These are phyloP conservation scores for Raffaelea albimanens DNA, from an alignment of 2,329 filamentous ascomycete genomes.

Conservation along the genomic window DNA sequence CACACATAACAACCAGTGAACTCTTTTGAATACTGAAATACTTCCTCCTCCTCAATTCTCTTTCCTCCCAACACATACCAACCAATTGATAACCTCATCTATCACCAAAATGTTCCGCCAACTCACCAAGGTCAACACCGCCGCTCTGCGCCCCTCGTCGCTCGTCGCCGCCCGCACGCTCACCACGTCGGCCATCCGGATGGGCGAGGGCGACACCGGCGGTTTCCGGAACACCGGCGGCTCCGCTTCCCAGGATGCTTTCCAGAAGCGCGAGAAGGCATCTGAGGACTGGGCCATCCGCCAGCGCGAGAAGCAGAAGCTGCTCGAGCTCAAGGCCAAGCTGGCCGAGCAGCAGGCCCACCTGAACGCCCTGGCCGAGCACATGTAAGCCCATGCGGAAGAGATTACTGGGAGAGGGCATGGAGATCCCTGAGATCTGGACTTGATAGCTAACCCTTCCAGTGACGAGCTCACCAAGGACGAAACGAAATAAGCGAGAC, in stretches of 20 bases:
- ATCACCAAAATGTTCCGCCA: slow-evolving; percentile 59
- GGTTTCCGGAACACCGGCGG: slow-evolving; percentile 40
- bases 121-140: slow-evolving; percentile 37
- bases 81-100: too few relatives aligned
- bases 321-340: slow-evolving; percentile 63
- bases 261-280: slow-evolving; percentile 85
- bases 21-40: not conserved
- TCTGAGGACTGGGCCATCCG: slow-evolving; percentile 77
- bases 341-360: slow-evolving; percentile 71
- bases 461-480: slow-evolving; percentile 72
- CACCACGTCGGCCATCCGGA: slow-evolving; percentile 51
- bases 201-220: slow-evolving; percentile 64
- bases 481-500: slow-evolving; percentile 46
- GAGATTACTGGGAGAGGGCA: too few relatives aligned
- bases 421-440: too few relatives aligned
- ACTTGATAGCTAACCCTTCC: slow-evolving; percentile 5
- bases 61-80: not conserved
- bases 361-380: slow-evolving; percentile 73
- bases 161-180: slow-evolving; percentile 46
- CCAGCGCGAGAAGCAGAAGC: slow-evolving; percentile 85
- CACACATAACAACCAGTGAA: too few relatives aligned
- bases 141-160: slow-evolving; percentile 35
- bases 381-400: slow-evolving; percentile 55
- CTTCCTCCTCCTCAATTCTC: not conserved
- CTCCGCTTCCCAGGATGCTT: slow-evolving; percentile 50